phyloP scores from a whole-genome alignment of 805 yeast species.

The Zygosaccharomyces kombuchaensis region DNA sequence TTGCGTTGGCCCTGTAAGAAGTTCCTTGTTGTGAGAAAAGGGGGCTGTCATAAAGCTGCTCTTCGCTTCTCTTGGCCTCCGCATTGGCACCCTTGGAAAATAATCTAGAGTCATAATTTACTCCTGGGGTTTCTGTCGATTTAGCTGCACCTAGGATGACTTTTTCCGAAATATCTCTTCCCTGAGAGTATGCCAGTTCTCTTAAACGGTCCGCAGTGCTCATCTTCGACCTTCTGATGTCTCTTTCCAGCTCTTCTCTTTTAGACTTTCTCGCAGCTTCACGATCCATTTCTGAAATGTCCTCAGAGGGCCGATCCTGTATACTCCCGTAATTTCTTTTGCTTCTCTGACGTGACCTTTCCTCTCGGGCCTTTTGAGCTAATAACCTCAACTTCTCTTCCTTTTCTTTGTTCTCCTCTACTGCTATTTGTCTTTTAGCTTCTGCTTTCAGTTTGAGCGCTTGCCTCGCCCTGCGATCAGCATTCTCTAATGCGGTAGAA shows the following conservation, averaged over 20 bases:
- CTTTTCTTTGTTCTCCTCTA: slow-evolving; percentile 44
- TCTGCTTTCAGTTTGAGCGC: slow-evolving; percentile 50
- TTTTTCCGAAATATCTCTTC: slow-evolving; percentile 52
- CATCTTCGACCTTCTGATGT: slow-evolving; percentile 41
- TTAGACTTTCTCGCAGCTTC: slow-evolving; percentile 40
- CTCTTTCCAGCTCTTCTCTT: slow-evolving; percentile 45
- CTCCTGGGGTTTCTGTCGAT: slow-evolving; percentile 38
- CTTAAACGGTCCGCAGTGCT: slow-evolving; percentile 43
- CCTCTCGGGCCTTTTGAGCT: slow-evolving; percentile 47
- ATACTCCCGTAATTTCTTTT: slow-evolving; percentile 8
- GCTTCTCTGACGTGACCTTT: slow-evolving; percentile 19
- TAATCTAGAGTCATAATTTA: slow-evolving; percentile 56
- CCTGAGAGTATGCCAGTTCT: slow-evolving; percentile 41
- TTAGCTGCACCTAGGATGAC: slow-evolving; percentile 49
- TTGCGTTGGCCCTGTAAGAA: slow-evolving; percentile 43
- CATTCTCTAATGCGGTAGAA: slow-evolving; percentile 66
- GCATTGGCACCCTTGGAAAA: slow-evolving; percentile 45
- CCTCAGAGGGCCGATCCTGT: slow-evolving; percentile 1
- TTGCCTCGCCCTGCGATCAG: slow-evolving; percentile 57
- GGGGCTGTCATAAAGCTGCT: slow-evolving; percentile 55
- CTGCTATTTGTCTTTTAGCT: slow-evolving; percentile 46
- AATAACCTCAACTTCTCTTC: slow-evolving; percentile 48
- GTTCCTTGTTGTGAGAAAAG: slow-evolving; percentile 52
- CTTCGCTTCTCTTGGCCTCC: slow-evolving; percentile 34
- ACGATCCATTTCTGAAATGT: slow-evolving; percentile 7